These are phyloP conservation scores for Hyaloperonospora arabidopsidis DNA, from an alignment of 352 stramenopile species.

Conservation along the genomic window DNA sequence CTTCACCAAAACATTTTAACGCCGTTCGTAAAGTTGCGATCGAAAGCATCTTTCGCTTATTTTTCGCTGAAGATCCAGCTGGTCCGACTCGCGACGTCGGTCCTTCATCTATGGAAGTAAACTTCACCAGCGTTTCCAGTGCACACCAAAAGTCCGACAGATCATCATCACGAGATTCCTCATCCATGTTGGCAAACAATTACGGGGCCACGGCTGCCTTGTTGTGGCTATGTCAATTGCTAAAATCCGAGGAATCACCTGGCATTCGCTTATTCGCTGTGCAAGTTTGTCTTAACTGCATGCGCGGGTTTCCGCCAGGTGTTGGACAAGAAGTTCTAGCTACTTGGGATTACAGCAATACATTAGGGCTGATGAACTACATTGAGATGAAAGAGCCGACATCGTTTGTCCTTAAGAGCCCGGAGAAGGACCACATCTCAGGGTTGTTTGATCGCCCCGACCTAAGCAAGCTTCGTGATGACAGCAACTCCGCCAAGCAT, in stretches of 20 bases:
- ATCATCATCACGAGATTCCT: constrained; percentile 6
- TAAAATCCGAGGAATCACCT: constrained; percentile 59
- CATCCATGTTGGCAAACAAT: constrained; percentile 36
- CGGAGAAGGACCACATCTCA: constrained; percentile 66
- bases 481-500: constrained; percentile 60
- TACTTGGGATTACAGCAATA: constrained; percentile 80
- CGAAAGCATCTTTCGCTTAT: constrained; percentile 75
- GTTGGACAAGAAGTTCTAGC: constrained; percentile 68
- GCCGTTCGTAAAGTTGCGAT: constrained; percentile 78
- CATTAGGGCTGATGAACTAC: constrained; percentile 53
- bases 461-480: constrained; percentile 58
- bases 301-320: constrained; percentile 64
- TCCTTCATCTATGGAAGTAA: constrained; percentile 1
- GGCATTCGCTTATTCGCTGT: constrained; percentile 67
- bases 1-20: constrained; percentile 61
- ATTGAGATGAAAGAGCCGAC: constrained; percentile 78
- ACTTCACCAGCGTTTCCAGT: constrained; percentile 9
- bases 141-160: constrained; percentile 15
- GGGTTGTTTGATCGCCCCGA: constrained; percentile 52
- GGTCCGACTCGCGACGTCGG: constrained; percentile 15
- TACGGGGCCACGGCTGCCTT: constrained; percentile 64
- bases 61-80: constrained; percentile 75
- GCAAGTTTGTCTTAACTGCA: constrained; percentile 75
- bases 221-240: constrained; percentile 54
- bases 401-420: constrained; percentile 66